Evolutionary conservation across 2,329 filamentous ascomycete species (phyloP).

Genomic region (Plenodomus lindquistii): DNA sequence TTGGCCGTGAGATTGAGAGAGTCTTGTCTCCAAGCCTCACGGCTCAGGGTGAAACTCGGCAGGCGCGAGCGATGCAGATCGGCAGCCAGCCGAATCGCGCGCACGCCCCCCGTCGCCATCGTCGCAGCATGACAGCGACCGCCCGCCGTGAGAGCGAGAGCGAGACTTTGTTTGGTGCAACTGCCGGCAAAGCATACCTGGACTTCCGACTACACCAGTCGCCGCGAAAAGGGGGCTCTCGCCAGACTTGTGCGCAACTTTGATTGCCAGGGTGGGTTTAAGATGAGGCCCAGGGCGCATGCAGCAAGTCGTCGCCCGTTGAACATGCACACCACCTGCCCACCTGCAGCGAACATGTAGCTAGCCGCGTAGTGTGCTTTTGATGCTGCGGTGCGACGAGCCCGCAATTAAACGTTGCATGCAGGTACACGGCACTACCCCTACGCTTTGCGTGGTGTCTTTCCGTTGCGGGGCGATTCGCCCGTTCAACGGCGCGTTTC

Average conservation of each 20-base stretch:
- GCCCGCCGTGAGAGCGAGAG: not conserved
- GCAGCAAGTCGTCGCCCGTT: not conserved
- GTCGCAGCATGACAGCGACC: not conserved
- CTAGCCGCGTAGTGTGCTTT: not conserved
- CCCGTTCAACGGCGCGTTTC: not conserved
- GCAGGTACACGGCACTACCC: slow-evolving; percentile 28
- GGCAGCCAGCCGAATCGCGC: slow-evolving; percentile 3
- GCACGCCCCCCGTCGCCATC: not conserved
- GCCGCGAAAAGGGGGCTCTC: not conserved
- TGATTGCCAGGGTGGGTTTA: not conserved
- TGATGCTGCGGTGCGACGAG: slow-evolving; percentile 10
- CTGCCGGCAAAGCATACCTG: not conserved
- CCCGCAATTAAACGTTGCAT: slow-evolving; percentile 11
- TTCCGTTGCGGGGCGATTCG: not conserved
- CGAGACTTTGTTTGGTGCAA: not conserved
- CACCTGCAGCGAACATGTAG: not conserved
- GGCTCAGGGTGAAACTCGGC: slow-evolving; percentile 22
- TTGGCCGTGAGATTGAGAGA: not conserved
- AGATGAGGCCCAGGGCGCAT: not conserved
- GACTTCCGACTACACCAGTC: not conserved
- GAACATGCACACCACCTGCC: slow-evolving; percentile 1
- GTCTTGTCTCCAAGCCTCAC: slow-evolving; percentile 1
- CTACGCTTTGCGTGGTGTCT: slow-evolving; percentile 10
- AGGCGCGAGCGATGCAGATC: slow-evolving; percentile 14
- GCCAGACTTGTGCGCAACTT: not conserved